Evolutionary conservation across 441 rosid genomes (phyloP), one percentile per base, ranked within the genome.

Genomic region (Erodium trifolium): DNA sequence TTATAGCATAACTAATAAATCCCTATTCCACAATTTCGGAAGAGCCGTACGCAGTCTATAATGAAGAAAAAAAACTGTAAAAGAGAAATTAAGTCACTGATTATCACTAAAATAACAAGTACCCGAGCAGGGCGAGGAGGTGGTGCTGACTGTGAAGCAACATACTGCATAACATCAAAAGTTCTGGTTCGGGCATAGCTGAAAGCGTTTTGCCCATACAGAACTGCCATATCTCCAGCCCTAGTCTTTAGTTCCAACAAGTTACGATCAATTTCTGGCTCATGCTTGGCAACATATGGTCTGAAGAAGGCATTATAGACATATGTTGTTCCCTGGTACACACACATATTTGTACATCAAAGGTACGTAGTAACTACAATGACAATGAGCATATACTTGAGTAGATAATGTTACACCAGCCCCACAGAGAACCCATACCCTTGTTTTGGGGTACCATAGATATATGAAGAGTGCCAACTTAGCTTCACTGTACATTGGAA

Each of bases 251-350:
- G 79, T 80, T 93, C 97, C 72, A 82, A 66, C 88, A 93, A 84
- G 80, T 81, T 89, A 49, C 88, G 92, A 76, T 93, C 98, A 73
- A 93, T 93, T 69, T 93, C 98, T 67, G 77, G 84, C 82, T 91
- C 98, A 72, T 93, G 98, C 78, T 83, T 93, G 71, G 96, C 78
- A 39, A 93, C 81, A 71, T 88, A 93, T 31, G 98, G 97, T 75
- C 79, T 87, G 76, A 93, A 93, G 88, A 91, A 91, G 57, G 98
- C 83, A 71, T 91, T 92, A 62, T 93, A 93, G 31, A 93, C 91
- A 68, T 91, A 93, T 9, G 93, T 77, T 11, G 96, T 91, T 75
- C 98, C 98, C 98, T 93, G 60, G 9, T 11, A 63, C 17, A 37
- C 0, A 3, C 41, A 37, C 8, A 37, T 4, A 37, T 8, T 37